A percentile compares a stretch with the other conserved stretches of the same genome.
Evolutionary conservation across 2,329 filamentous ascomycete species (phyloP).

Genomic region (Xylaria sp.): DNA sequence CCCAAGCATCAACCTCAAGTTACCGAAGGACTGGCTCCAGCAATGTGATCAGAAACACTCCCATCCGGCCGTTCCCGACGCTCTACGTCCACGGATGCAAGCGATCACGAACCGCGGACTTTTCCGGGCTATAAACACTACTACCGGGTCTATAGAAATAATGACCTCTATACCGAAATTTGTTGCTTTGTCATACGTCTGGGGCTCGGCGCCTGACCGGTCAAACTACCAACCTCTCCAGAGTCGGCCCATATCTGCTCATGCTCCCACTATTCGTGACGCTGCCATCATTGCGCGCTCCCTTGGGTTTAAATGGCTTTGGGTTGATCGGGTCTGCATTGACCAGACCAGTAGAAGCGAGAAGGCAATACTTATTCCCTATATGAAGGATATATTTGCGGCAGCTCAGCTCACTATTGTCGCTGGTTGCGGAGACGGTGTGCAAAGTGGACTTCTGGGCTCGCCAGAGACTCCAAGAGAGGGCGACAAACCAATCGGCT

Average conservation of each 20-base stretch:
- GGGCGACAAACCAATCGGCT: background rate
- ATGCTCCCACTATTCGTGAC: conserved; percentile 27
- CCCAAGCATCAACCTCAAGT: background rate
- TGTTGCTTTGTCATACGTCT: conserved; percentile 30
- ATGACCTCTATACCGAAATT: conserved; percentile 16
- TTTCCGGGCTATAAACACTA: conserved; percentile 31
- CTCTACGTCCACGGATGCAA: conserved; percentile 10
- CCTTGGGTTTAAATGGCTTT: conserved; percentile 27
- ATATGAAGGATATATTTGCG: conserved; percentile 29
- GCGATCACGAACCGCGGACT: background rate
- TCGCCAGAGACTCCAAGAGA: conserved; percentile 5
- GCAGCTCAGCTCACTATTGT: conserved; percentile 28
- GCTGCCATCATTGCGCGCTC: background rate
- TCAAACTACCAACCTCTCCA: conserved; percentile 11
- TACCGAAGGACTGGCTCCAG: conserved; percentile 18
- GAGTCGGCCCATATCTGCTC: conserved; percentile 6
- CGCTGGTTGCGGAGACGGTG: conserved; percentile 20
- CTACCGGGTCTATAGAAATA: conserved; percentile 22
- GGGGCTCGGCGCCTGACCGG: background rate
- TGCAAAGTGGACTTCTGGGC: conserved; percentile 19
- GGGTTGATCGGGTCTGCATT: conserved; percentile 31
- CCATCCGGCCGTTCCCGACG: background rate
- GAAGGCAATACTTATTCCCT: conserved; percentile 29
- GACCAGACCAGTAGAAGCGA: conserved; percentile 21
- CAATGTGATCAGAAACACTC: conserved; percentile 19